Conservation (phyloP, 805 yeast species). For the Isabelozyma heimii region DNA sequence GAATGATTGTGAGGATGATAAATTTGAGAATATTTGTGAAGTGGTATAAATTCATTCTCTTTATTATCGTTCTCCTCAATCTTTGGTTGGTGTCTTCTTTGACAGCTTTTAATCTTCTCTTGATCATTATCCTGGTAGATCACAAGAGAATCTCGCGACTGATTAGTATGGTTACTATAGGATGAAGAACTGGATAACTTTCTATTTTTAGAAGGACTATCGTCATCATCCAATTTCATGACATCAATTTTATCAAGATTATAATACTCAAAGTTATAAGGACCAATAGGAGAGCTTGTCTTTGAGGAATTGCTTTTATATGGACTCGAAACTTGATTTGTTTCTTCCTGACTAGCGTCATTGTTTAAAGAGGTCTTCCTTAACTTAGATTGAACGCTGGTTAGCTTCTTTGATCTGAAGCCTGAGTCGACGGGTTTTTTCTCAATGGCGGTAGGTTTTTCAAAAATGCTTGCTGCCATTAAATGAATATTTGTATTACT, state of each 20-base stretch:
- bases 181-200: conserved; percentile 19
- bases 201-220: conserved; percentile 30
- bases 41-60: conserved; percentile 1
- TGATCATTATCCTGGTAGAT: conserved; percentile 21
- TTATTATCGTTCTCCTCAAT: not conserved
- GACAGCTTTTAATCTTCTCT: conserved; percentile 2
- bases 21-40: conserved; percentile 17
- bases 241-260: conserved; percentile 25
- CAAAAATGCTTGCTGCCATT: not conserved
- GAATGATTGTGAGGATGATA: not conserved
- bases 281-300: not conserved
- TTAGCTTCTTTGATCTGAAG: not conserved
- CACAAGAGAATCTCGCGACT: conserved; percentile 11
- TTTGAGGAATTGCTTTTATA: not conserved
- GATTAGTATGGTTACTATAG: too few species aligned
- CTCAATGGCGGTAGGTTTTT: too few species aligned
- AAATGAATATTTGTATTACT: not conserved
- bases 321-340: not conserved
- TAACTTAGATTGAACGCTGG: conserved; percentile 7
- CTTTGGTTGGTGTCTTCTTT: not conserved
- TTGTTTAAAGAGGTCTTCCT: conserved; percentile 7
- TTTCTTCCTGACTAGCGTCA: not conserved
- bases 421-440: not conserved
- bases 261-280: conserved; percentile 17
- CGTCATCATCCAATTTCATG: conserved; percentile 13